Evolutionary conservation across 2,329 filamentous ascomycete species (phyloP).

Genomic region (Cladosporium halotolerans): DNA sequence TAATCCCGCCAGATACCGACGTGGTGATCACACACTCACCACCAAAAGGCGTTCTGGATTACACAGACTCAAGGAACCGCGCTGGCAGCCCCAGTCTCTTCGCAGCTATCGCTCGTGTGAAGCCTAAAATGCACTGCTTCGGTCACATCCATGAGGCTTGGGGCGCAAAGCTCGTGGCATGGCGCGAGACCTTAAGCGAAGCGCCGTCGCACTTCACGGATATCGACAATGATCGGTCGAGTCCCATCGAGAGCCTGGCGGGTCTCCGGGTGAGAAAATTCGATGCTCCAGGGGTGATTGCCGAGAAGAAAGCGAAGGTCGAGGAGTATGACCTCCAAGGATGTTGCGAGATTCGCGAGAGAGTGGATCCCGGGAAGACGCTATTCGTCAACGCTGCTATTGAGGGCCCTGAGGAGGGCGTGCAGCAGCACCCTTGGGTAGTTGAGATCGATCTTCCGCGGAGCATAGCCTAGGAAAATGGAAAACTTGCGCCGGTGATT

Average conservation of each 20-base stretch:
- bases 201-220: constrained; percentile 37
- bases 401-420: constrained; percentile 36
- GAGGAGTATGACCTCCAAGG: background rate
- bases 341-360: background rate
- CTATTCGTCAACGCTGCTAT: constrained; percentile 57
- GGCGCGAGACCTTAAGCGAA: constrained; percentile 37
- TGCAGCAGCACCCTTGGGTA: constrained; percentile 49
- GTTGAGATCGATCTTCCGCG: constrained; percentile 43
- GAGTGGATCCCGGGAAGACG: constrained; percentile 37
- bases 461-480: too few species aligned
- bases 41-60: constrained; percentile 27
- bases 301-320: background rate
- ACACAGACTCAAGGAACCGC: constrained; percentile 15
- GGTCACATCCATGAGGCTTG: constrained; percentile 57
- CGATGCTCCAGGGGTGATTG: constrained; percentile 7
- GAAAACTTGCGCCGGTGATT: too few species aligned
- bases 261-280: constrained; percentile 16
- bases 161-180: constrained; percentile 50
- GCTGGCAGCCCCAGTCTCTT: constrained; percentile 44
- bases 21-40: constrained; percentile 38
- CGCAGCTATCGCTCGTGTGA: constrained; percentile 38
- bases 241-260: constrained; percentile 32
- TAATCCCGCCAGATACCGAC: constrained; percentile 24
- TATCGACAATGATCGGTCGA: constrained; percentile 40
- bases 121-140: constrained; percentile 50